Percentiles rank a stretch among this genome's conserved stretches.
phyloP scores from a whole-genome alignment of 2,329 filamentous ascomycete species.

The Xylaria polymorpha region DNA sequence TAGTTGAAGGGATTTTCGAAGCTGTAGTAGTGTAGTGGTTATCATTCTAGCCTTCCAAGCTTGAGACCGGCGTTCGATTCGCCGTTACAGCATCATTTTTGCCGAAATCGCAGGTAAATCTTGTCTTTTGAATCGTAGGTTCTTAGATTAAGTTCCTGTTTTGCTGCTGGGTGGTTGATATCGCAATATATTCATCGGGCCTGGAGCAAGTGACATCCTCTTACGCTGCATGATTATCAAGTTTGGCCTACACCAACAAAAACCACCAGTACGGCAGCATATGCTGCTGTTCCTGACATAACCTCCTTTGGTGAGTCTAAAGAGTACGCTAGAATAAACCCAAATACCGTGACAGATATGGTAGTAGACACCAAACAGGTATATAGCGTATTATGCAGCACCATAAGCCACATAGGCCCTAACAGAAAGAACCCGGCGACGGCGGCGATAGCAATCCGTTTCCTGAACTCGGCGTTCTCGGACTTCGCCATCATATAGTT shows the following conservation, averaged over 20 bases:
- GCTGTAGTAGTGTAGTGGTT: conserved; percentile 39
- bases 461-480: not conserved
- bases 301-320: conserved; percentile 13
- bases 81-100: conserved; percentile 35
- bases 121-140: too few relatives aligned
- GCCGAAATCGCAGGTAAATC: too few relatives aligned
- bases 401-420: conserved; percentile 19
- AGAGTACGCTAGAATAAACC: conserved; percentile 1
- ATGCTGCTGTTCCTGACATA: conserved; percentile 17
- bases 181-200: not conserved
- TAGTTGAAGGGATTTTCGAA: not conserved
- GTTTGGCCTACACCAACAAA: conserved; percentile 3
- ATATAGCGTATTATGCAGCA: conserved; percentile 13
- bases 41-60: conserved; percentile 41
- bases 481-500: not conserved
- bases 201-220: too few relatives aligned
- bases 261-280: conserved; percentile 11
- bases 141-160: not conserved
- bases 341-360: conserved; percentile 3
- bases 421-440: conserved; percentile 13
- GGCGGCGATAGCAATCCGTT: conserved; percentile 7
- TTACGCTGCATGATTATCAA: not conserved
- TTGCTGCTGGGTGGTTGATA: not conserved
- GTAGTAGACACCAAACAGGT: conserved; percentile 15
- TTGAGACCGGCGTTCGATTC: conserved; percentile 40